Evolutionary conservation across 306 rosid genomes (phyloP).

Genomic region (Carpinus viminea): DNA sequence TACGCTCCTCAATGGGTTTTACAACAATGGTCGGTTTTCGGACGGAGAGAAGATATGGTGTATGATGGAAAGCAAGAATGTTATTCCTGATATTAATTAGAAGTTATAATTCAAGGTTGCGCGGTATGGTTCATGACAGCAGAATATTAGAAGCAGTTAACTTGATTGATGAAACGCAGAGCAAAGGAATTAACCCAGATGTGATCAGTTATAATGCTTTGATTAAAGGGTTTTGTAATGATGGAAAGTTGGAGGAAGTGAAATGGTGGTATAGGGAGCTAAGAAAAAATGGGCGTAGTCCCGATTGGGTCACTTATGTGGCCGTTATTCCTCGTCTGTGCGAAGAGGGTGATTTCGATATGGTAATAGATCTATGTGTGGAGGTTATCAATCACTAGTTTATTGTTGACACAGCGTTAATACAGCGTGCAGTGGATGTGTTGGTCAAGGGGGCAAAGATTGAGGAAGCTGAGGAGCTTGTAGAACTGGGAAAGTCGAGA

Average conservation of each 20-base stretch:
- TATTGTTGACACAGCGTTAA: not conserved
- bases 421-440: slow-evolving; percentile 32
- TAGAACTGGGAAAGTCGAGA: slow-evolving; percentile 23
- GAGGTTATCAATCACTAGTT: slow-evolving; percentile 17
- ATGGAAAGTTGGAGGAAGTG: slow-evolving; percentile 42
- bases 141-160: slow-evolving; percentile 25
- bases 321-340: slow-evolving; percentile 35
- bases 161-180: slow-evolving; percentile 40
- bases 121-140: slow-evolving; percentile 27
- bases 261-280: slow-evolving; percentile 43
- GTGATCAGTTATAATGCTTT: slow-evolving; percentile 29
- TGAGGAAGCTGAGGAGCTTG: slow-evolving; percentile 40
- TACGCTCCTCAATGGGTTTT: slow-evolving; percentile 39
- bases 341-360: slow-evolving; percentile 35
- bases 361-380: slow-evolving; percentile 38
- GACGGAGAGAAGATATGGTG: slow-evolving; percentile 49
- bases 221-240: slow-evolving; percentile 33
- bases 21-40: slow-evolving; percentile 20
- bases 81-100: slow-evolving; percentile 30
- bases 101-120: slow-evolving; percentile 40
- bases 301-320: slow-evolving; percentile 21
- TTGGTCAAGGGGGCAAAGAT: slow-evolving; percentile 34
- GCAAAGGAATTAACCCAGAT: slow-evolving; percentile 37
- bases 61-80: slow-evolving; percentile 34
- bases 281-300: slow-evolving; percentile 14